Conservation (phyloP, 2,329 filamentous ascomycete species). For the Apiospora malaysiana region DNA sequence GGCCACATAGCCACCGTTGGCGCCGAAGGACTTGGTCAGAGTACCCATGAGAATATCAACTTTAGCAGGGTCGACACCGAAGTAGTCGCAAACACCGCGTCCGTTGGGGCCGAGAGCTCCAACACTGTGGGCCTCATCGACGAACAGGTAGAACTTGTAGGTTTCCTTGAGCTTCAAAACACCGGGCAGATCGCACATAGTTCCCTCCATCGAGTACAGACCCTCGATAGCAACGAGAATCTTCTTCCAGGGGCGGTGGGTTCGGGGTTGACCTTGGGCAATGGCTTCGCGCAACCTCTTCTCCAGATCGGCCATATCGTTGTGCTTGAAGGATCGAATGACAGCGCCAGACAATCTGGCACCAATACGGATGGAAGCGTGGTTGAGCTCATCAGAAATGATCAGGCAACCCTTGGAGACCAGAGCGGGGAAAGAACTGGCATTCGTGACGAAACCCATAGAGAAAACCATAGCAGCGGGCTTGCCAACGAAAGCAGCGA, state of each 20-base stretch:
- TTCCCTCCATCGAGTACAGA: conserved; percentile 99
- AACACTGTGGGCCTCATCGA: conserved; percentile 96
- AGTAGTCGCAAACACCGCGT: conserved; percentile 96
- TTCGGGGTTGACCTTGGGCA: conserved; percentile 94
- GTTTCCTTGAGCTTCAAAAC: conserved; percentile 86
- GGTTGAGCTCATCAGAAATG: conserved; percentile 96
- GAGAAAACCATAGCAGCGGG: conserved; percentile 95
- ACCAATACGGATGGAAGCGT: conserved; percentile 95
- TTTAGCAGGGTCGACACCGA: conserved; percentile 84
- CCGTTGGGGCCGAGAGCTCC: conserved; percentile 89
- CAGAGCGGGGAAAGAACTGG: conserved; percentile 88
- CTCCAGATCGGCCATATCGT: conserved; percentile 90
- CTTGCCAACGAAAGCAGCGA: conserved; percentile 93
- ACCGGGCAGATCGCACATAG: conserved; percentile 96
- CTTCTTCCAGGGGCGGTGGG: conserved; percentile 99
- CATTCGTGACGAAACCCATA: conserved; percentile 98
- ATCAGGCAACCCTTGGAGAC: conserved; percentile 93
- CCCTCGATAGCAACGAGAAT: conserved; percentile 96
- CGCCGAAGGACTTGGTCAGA: conserved; percentile 96
- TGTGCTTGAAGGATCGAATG: conserved; percentile 97
- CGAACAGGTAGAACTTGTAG: conserved; percentile 96
- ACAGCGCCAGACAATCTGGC: conserved; percentile 93
- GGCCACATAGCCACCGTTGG: conserved; percentile 94
- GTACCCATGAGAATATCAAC: conserved; percentile 98
- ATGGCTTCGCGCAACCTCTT: conserved; percentile 87